These are phyloP conservation scores for Colletotrichum paranaense DNA, from an alignment of 2,329 filamentous ascomycete species.

Conservation along the genomic window DNA sequence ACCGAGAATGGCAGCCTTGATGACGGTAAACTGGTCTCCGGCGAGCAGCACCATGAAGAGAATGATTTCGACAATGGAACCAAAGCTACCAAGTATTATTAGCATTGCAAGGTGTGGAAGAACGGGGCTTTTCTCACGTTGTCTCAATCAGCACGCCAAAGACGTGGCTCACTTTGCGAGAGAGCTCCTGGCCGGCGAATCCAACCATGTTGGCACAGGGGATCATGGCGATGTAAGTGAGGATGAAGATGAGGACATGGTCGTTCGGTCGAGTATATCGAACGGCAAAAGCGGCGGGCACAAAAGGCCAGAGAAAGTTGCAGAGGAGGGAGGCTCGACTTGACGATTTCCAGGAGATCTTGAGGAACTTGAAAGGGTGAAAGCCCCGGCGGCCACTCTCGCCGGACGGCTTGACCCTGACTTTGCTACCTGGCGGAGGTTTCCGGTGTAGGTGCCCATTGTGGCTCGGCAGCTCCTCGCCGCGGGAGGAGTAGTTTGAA, in stretches of 20 bases:
- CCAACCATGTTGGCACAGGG: constrained; percentile 81
- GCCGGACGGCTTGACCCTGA: constrained; percentile 60
- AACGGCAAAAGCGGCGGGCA: constrained; percentile 77
- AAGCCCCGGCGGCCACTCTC: constrained; percentile 73
- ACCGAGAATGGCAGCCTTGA: constrained; percentile 85
- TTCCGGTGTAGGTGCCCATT: constrained; percentile 4
- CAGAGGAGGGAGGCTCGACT: constrained; percentile 72
- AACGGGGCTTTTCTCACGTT: constrained; percentile 50
- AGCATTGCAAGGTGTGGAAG: background rate
- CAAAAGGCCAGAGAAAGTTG: constrained; percentile 81
- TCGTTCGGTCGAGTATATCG: constrained; percentile 55
- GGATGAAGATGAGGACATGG: constrained; percentile 73
- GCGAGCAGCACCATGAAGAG: constrained; percentile 81
- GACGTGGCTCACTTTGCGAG: constrained; percentile 81
- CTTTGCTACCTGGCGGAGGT: constrained; percentile 36
- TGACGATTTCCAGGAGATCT: constrained; percentile 72
- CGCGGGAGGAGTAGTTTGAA: background rate
- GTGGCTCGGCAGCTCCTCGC: constrained; percentile 24
- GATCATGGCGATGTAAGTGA: constrained; percentile 82
- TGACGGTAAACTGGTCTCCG: constrained; percentile 71
- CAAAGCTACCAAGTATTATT: constrained; percentile 55
- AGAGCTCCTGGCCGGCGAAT: constrained; percentile 71
- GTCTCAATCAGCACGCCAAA: constrained; percentile 72
- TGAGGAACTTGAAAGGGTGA: constrained; percentile 72
- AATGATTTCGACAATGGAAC: constrained; percentile 83